Conservation (phyloP, 768 basidiomycete species). For the Leccinum obscurum region DNA sequence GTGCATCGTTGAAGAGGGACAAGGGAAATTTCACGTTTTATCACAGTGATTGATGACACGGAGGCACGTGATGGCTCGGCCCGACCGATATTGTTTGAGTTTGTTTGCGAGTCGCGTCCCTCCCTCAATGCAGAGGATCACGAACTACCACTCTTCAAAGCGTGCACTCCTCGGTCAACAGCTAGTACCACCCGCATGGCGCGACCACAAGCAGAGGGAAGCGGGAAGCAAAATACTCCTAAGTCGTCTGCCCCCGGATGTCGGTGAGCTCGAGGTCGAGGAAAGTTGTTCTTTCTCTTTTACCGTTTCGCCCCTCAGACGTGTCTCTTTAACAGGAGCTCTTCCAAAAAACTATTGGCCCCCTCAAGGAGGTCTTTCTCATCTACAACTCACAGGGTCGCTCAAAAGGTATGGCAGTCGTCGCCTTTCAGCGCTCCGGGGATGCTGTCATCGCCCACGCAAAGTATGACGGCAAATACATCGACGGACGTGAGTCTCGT, state of each 20-base stretch:
- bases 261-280: conserved; percentile 66
- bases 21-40: too few species aligned
- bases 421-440: conserved; percentile 59
- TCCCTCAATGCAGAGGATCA: conserved; percentile 26
- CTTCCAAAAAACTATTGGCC: conserved; percentile 75
- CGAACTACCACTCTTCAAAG: conserved; percentile 54
- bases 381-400: conserved; percentile 74
- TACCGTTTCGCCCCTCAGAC: conserved; percentile 6
- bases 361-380: conserved; percentile 66
- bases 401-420: conserved; percentile 81
- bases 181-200: conserved; percentile 64
- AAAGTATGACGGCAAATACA: conserved; percentile 76
- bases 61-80: not conserved
- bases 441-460: conserved; percentile 63
- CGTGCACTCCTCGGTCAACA: conserved; percentile 55
- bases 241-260: conserved; percentile 66
- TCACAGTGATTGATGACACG: not conserved
- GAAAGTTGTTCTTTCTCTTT: conserved; percentile 35
- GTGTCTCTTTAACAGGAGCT: conserved; percentile 51
- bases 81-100: conserved; percentile 4
- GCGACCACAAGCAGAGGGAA: conserved; percentile 39
- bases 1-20: conserved; percentile 14
- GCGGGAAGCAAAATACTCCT: conserved; percentile 67
- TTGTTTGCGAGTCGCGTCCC: conserved; percentile 3
- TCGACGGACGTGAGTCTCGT: conserved; percentile 54